Evolutionary conservation across 148 eudicot genomes (phyloP).

Genomic region (Fagopyrum tataricum): DNA sequence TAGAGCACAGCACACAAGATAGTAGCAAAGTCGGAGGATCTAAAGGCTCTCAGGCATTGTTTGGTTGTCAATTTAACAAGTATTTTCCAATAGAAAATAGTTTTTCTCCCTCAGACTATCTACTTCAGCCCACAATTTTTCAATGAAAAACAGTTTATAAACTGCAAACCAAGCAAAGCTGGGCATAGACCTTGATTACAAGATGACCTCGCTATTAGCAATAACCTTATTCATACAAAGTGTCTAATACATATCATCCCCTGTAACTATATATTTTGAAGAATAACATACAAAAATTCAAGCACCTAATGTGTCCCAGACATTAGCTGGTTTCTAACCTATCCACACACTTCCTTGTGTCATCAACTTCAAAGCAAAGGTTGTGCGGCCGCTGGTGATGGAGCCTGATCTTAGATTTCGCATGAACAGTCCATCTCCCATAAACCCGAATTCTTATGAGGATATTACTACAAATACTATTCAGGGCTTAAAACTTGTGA

Average conservation of each 20-base stretch:
- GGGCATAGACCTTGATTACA: not conserved
- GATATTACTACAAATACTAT: not conserved
- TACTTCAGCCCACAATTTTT: too few relatives aligned
- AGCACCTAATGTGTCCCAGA: not conserved
- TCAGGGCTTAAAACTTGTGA: not conserved
- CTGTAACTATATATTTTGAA: not conserved
- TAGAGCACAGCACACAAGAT: too few relatives aligned
- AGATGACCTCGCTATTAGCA: not conserved
- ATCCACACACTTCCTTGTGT: not conserved
- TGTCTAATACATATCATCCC: not conserved
- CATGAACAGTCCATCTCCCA: not conserved
- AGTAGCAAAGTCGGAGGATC: too few relatives aligned
- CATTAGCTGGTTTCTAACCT: too few relatives aligned
- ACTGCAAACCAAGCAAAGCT: not conserved
- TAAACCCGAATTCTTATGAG: not conserved
- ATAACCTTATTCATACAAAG: not conserved
- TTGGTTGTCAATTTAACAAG: too few relatives aligned
- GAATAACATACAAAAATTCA: not conserved
- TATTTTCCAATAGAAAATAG: too few relatives aligned
- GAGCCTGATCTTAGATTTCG: not conserved
- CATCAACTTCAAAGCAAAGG: not conserved
- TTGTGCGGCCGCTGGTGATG: not conserved
- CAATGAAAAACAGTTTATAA: too few relatives aligned
- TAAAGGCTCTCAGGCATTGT: too few relatives aligned
- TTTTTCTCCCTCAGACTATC: too few relatives aligned